phyloP scores from a whole-genome alignment of 1,139 yeast species.

The Pichia sp. region DNA sequence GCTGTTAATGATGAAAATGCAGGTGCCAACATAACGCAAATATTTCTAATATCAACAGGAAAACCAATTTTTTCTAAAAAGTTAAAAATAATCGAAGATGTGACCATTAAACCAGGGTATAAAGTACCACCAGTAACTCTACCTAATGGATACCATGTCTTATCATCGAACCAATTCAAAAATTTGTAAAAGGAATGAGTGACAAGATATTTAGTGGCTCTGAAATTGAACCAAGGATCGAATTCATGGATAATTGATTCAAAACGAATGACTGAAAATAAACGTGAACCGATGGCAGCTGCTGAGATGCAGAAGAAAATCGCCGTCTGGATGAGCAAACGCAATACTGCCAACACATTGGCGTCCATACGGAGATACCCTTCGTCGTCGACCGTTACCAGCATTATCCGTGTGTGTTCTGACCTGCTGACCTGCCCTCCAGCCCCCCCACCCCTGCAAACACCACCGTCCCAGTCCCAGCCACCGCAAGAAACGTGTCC shows the following conservation, averaged over 20 bases:
- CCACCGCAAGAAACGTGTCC: too few relatives aligned
- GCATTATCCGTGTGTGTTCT: slow-evolving; percentile 12
- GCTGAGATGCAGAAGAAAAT: slow-evolving; percentile 32
- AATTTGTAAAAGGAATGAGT: slow-evolving; percentile 81
- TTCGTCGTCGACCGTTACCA: slow-evolving; percentile 23
- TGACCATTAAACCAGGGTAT: slow-evolving; percentile 97
- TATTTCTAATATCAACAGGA: slow-evolving; percentile 91
- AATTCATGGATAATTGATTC: slow-evolving; percentile 98
- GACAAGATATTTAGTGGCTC: slow-evolving; percentile 90
- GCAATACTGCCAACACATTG: slow-evolving; percentile 18
- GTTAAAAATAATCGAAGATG: slow-evolving; percentile 86
- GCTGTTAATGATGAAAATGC: slow-evolving; percentile 95
- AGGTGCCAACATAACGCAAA: slow-evolving; percentile 95
- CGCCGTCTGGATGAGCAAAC: slow-evolving; percentile 26
- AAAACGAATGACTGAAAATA: slow-evolving; percentile 74
- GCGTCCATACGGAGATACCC: slow-evolving; percentile 27
- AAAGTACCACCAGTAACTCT: slow-evolving; percentile 98
- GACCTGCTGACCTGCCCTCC: too few relatives aligned
- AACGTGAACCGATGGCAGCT: slow-evolving; percentile 86
- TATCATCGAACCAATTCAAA: slow-evolving; percentile 96
- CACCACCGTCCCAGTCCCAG: background rate
- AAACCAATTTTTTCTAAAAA: slow-evolving; percentile 58
- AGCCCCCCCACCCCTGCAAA: background rate
- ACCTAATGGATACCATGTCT: slow-evolving; percentile 99
- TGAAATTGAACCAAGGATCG: slow-evolving; percentile 97